These are phyloP conservation scores for Cytospora piceae DNA, from an alignment of 2,329 filamentous ascomycete genomes.

Conservation along the genomic window DNA sequence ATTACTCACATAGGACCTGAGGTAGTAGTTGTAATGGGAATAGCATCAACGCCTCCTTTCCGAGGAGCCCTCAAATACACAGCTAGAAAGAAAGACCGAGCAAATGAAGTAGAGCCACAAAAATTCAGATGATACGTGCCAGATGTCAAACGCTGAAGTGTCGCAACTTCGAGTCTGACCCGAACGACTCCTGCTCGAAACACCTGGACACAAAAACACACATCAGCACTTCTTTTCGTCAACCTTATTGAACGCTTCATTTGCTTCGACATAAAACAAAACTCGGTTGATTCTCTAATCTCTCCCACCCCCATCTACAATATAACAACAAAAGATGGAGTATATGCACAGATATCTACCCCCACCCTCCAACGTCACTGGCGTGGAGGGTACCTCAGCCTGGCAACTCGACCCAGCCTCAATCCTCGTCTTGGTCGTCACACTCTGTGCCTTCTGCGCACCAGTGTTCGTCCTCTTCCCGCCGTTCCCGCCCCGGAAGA, in stretches of 20 bases:
- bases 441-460: slow-evolving; percentile 54
- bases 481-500: slow-evolving; percentile 55
- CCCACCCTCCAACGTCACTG: not conserved
- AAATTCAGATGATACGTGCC: not conserved
- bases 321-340: not conserved
- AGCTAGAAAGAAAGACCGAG: too few relatives aligned
- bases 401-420: slow-evolving; percentile 35
- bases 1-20: too few relatives aligned
- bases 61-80: too few relatives aligned
- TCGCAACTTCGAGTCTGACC: slow-evolving; percentile 12
- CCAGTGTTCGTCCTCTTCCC: slow-evolving; percentile 60
- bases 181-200: slow-evolving; percentile 14
- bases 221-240: too few relatives aligned
- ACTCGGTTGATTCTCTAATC: too few relatives aligned
- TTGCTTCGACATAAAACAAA: too few relatives aligned
- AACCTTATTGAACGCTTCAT: too few relatives aligned
- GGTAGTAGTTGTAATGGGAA: too few relatives aligned
- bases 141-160: slow-evolving; percentile 18
- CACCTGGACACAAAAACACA: slow-evolving; percentile 3
- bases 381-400: slow-evolving; percentile 21
- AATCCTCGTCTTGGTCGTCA: slow-evolving; percentile 47
- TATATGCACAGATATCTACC: slow-evolving; percentile 20
- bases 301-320: too few relatives aligned
- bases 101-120: too few relatives aligned
- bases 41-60: too few relatives aligned